These are phyloP conservation scores for Phaeomoniella chlamydospora DNA, from an alignment of 2,329 filamentous ascomycete genomes.

Conservation along the genomic window DNA sequence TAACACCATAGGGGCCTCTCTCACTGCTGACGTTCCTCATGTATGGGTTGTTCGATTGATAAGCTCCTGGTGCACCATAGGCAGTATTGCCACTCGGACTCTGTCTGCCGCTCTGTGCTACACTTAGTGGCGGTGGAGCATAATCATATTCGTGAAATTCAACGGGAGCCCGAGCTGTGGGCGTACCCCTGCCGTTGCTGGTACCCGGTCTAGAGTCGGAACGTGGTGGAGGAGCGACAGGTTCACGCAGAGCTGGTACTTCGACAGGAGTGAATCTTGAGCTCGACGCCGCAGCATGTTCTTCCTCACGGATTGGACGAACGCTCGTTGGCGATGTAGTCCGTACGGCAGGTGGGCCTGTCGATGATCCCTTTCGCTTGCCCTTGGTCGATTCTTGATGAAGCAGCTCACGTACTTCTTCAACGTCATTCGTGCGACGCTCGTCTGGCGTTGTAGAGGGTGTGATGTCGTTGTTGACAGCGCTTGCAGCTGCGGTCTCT, in stretches of 20 bases:
- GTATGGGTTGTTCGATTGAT: constrained; percentile 2
- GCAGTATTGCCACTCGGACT: not conserved
- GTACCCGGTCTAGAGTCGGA: constrained; percentile 1
- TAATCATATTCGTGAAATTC: constrained; percentile 2
- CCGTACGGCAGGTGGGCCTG: not conserved
- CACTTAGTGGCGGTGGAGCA: not conserved
- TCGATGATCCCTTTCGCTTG: constrained; percentile 13
- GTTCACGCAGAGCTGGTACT: not conserved
- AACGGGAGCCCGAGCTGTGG: not conserved
- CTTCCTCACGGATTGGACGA: not conserved
- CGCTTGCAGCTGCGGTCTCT: constrained; percentile 6
- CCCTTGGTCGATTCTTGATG: constrained; percentile 23
- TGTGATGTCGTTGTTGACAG: constrained; percentile 1
- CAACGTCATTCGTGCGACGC: constrained; percentile 13
- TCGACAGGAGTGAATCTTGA: not conserved
- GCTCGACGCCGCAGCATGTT: not conserved
- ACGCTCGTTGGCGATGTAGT: not conserved
- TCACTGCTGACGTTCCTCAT: not conserved
- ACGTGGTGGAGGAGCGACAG: not conserved
- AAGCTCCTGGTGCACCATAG: not conserved
- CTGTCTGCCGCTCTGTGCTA: not conserved
- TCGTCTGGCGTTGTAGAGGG: constrained; percentile 11
- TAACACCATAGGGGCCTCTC: not conserved
- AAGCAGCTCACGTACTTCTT: constrained; percentile 13
- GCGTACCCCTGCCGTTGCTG: not conserved